Percentiles rank a stretch among this genome's conserved stretches.
phyloP scores from a whole-genome alignment of 345 rosid species.

The Hypericum perforatum region DNA sequence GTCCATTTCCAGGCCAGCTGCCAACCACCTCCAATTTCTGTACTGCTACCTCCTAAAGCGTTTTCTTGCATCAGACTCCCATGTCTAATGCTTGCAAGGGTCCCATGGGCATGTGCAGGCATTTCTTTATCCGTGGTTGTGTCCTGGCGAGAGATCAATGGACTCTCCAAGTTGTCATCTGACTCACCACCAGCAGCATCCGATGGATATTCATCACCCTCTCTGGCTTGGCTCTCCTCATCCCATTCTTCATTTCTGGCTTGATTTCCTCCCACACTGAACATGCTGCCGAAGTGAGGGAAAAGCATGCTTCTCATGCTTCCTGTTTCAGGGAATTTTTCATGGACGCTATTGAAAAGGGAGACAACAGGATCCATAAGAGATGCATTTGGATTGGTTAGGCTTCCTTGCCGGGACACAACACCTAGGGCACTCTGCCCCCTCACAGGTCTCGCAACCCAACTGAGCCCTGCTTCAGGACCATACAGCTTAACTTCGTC shows the following conservation, averaged over 20 bases:
- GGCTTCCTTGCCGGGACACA: slow-evolving; percentile 64
- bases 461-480: slow-evolving; percentile 66
- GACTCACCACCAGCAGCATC: slow-evolving; percentile 56
- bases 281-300: slow-evolving; percentile 95
- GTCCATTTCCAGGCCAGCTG: slow-evolving; percentile 98
- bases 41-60: slow-evolving; percentile 44
- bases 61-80: slow-evolving; percentile 52
- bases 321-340: slow-evolving; percentile 66
- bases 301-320: slow-evolving; percentile 89
- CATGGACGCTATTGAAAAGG: slow-evolving; percentile 80
- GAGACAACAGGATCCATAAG: slow-evolving; percentile 85
- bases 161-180: slow-evolving; percentile 73
- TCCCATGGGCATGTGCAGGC: slow-evolving; percentile 38
- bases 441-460: slow-evolving; percentile 84
- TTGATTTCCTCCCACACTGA: slow-evolving; percentile 82
- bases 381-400: slow-evolving; percentile 33
- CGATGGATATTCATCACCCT: slow-evolving; percentile 61
- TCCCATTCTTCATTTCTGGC: slow-evolving; percentile 71
- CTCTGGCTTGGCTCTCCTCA: slow-evolving; percentile 62
- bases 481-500: slow-evolving; percentile 81
- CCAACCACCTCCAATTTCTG: slow-evolving; percentile 95
- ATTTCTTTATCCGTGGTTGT: slow-evolving; percentile 70
- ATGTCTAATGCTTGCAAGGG: slow-evolving; percentile 43
- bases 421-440: slow-evolving; percentile 56
- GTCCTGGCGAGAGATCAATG: slow-evolving; percentile 82